These are phyloP conservation scores for Volvox carteri DNA, from an alignment of 163 green algal species.

Conservation along the genomic window DNA sequence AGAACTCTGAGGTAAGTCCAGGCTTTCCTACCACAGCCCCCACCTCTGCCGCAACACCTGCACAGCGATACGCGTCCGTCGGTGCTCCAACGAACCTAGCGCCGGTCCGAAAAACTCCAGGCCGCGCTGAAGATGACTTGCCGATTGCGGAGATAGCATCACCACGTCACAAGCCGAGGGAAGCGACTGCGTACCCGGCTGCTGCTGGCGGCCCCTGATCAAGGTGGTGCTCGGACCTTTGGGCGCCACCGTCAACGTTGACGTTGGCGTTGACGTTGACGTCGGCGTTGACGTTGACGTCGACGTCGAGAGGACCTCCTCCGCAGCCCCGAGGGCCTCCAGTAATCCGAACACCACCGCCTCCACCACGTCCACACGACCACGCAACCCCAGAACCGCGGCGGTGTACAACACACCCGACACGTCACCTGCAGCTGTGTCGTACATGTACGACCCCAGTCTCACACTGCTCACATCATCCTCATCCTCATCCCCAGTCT, in stretches of 20 bases:
- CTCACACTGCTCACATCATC: not conserved
- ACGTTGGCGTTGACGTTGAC: too few relatives aligned
- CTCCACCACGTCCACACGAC: slow-evolving; percentile 4
- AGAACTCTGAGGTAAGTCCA: too few relatives aligned
- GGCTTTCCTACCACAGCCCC: slow-evolving; percentile 1
- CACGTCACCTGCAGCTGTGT: not conserved
- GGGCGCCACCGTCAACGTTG: too few relatives aligned
- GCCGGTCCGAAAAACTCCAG: not conserved
- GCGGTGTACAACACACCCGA: not conserved
- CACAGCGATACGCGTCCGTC: not conserved
- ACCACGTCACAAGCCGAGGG: not conserved
- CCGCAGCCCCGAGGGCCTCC: not conserved
- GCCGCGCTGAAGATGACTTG: not conserved
- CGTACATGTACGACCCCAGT: not conserved
- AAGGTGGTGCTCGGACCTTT: not conserved
- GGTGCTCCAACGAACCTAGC: not conserved
- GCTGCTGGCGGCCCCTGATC: not conserved
- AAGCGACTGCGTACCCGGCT: not conserved
- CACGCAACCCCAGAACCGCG: not conserved
- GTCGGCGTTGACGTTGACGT: not conserved
- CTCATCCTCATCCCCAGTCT: not conserved
- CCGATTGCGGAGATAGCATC: not conserved
- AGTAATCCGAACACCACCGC: slow-evolving; percentile 7
- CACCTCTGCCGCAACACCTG: not conserved
- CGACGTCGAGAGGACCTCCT: not conserved